A percentile compares a stretch with the other conserved stretches of the same genome.
Evolutionary conservation across 441 rosid species (phyloP).

Genomic region (Mallotus japonicus): DNA sequence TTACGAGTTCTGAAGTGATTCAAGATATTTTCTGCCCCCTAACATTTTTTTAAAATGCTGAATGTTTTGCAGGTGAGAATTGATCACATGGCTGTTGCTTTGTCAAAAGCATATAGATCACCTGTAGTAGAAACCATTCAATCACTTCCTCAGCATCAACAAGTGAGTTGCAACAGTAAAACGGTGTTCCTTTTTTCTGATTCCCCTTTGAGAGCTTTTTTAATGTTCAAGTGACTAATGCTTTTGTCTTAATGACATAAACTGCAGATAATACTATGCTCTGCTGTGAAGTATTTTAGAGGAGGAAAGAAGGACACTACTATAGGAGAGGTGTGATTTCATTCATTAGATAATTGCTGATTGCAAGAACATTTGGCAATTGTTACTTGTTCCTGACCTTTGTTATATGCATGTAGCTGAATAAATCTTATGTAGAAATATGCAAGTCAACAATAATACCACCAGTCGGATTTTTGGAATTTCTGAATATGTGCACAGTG

Average conservation of each 20-base stretch:
- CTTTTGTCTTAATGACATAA: not conserved
- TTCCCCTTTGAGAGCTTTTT: not conserved
- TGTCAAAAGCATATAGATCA: conserved; percentile 76
- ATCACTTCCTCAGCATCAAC: conserved; percentile 96
- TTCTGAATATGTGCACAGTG: conserved; percentile 68
- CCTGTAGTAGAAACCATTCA: conserved; percentile 80
- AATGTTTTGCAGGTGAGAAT: conserved; percentile 58
- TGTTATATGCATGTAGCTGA: conserved; percentile 49
- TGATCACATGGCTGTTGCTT: conserved; percentile 80
- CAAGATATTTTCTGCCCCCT: not conserved
- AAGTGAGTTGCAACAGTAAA: conserved; percentile 45
- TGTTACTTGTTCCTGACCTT: conserved; percentile 17
- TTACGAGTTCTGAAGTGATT: not conserved
- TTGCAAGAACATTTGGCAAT: conserved; percentile 5
- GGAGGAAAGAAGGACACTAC: conserved; percentile 78
- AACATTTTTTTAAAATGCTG: not conserved
- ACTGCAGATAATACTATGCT: conserved; percentile 72
- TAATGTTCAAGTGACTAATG: not conserved
- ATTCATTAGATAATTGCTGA: not conserved
- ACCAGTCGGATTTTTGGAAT: conserved; percentile 64
- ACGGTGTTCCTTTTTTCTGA: not conserved
- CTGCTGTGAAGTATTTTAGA: conserved; percentile 73
- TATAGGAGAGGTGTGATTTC: conserved; percentile 55
- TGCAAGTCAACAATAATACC: conserved; percentile 75
- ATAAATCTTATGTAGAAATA: conserved; percentile 56